phyloP scores from a whole-genome alignment of 2,329 filamentous ascomycete genomes.

The Apiospora saccharicola region DNA sequence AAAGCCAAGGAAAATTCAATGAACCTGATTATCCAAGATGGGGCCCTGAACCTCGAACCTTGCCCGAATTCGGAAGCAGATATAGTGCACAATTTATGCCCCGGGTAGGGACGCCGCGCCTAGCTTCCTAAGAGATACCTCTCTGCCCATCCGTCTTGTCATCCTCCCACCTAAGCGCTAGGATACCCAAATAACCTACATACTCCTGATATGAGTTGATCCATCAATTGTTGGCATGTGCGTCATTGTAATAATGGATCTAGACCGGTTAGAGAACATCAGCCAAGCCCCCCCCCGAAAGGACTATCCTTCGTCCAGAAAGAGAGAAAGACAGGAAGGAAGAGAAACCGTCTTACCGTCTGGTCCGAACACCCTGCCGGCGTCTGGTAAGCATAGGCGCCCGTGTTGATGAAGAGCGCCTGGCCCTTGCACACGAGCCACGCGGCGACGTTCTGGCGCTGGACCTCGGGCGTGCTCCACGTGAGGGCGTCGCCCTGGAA shows the following conservation, averaged over 20 bases:
- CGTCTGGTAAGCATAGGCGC: conserved; percentile 65
- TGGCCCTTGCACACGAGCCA: conserved; percentile 65
- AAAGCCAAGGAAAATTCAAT: not conserved
- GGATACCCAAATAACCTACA: not conserved
- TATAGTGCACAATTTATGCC: not conserved
- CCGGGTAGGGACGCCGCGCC: not conserved
- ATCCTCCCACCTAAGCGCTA: not conserved
- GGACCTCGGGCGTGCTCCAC: conserved; percentile 57
- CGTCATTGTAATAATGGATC: conserved; percentile 53
- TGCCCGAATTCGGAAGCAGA: not conserved
- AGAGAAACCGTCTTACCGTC: conserved; percentile 51
- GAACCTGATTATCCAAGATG: not conserved
- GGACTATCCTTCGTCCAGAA: too few relatives aligned
- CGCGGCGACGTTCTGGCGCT: conserved; percentile 61
- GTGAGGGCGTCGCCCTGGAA: conserved; percentile 66
- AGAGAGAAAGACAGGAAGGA: too few relatives aligned
- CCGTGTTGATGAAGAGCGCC: conserved; percentile 64
- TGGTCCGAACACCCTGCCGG: conserved; percentile 65
- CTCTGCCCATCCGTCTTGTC: not conserved
- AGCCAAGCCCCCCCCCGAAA: not conserved
- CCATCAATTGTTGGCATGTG: conserved; percentile 37
- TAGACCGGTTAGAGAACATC: conserved; percentile 27
- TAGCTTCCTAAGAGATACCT: not conserved
- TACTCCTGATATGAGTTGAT: not conserved
- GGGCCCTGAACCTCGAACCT: not conserved